Base-by-base conservation (phyloP, 345 rosid genomes). In the Lepidium sativum region DNA sequence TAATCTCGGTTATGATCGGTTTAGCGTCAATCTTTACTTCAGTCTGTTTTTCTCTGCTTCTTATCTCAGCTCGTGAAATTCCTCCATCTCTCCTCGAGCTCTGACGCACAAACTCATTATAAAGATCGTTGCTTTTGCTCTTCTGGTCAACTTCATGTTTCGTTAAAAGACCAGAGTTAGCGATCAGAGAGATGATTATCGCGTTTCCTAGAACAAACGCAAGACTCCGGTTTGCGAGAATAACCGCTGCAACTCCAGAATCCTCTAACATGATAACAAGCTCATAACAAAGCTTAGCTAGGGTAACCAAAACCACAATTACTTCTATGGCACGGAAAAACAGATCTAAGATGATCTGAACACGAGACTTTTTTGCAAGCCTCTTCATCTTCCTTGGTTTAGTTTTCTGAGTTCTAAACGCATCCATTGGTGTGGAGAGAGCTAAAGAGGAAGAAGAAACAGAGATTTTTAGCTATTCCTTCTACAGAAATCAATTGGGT, bases 161-260 rank as follows among this genome's bases (percentile, higher is more conserved):
- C 2, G 79, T 64, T 42, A 87, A 68, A 48, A 78, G 74, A 8
- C 92, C 88, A 0, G 95, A 86, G 29, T 80, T 86, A 3, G 70
- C 77, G 12, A 90, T 82, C 32, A 94, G 83, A 51, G 80, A 75
- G 81, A 86, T 72, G 52, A 90, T 78, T 35, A 94, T 86, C n/a
- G 58, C 77, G 78, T 94, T 94, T 12, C 92, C 97, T 0, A 90
- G 37, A 4, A 81, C 60, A 60, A 94, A 94, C 45, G 88, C 81
- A 23, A 94, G 84, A 9, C 73, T 75, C 21, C 95, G 90, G 64
- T 92, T 88, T 9, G 65, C 79, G 1, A 86, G 73, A 47, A 71
- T 41, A 54, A 71, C 65, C 2, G 70, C 45, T 13, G 83, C 78
- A 27, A 69, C 86, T 3, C 88, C 71, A 12, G 90, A 87, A 59